Evolutionary conservation across 73 alveolate genomes (phyloP).

Genomic region (Durusdinium trenchii): DNA sequence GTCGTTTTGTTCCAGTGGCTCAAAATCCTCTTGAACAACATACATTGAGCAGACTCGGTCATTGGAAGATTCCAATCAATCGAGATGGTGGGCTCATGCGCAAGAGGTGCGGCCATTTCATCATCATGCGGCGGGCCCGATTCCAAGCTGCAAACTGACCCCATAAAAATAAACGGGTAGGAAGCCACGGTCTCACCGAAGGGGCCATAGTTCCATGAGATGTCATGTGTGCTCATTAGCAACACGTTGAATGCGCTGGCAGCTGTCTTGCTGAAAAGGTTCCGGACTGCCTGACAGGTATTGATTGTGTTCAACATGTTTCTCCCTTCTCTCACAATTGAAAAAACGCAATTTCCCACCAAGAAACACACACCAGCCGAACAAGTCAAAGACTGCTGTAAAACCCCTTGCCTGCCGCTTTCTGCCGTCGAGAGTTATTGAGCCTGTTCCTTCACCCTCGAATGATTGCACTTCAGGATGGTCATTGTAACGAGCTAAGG

Average conservation of each 20-base stretch:
- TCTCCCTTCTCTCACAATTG: neutral
- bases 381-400: neutral
- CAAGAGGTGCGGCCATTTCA: neutral
- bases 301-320: neutral
- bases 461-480: constrained; percentile 1
- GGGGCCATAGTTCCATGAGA: neutral
- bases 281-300: neutral
- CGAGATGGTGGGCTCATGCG: neutral
- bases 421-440: neutral
- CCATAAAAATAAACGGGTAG: neutral
- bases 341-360: neutral
- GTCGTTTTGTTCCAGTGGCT: neutral
- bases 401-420: neutral
- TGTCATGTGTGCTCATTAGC: neutral
- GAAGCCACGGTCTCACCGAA: neutral
- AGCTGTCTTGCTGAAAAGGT: neutral
- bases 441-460: neutral
- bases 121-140: neutral
- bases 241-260: neutral
- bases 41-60: neutral
- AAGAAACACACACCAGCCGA: neutral
- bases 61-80: neutral
- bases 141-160: neutral
- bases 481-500: neutral
- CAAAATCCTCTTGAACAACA: neutral